Evolutionary conservation across 73 alveolate species (phyloP).

Genomic region (Strombidium stylifer): DNA sequence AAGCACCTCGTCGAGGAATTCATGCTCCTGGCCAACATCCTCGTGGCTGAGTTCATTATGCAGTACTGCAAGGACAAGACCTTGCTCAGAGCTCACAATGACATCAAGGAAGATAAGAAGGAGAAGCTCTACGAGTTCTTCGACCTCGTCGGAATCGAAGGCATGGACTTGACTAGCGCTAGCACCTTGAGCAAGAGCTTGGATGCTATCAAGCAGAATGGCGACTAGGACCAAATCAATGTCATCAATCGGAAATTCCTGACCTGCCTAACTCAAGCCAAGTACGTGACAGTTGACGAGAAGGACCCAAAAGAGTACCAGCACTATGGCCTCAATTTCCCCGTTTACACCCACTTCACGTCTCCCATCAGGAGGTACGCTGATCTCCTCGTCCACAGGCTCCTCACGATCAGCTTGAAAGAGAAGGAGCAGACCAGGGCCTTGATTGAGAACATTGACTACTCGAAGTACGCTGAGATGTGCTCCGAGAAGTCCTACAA

Average conservation of each 20-base stretch:
- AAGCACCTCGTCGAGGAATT: slow-evolving; percentile 92
- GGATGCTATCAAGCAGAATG: background rate
- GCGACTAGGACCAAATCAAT: slow-evolving; percentile 7
- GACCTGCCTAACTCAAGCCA: slow-evolving; percentile 46
- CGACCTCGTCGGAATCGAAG: slow-evolving; percentile 9
- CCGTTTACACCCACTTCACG: slow-evolving; percentile 94
- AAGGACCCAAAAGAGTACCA: slow-evolving; percentile 63
- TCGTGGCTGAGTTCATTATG: slow-evolving; percentile 76
- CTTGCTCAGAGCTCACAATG: slow-evolving; percentile 73
- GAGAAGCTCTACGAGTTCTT: slow-evolving; percentile 33
- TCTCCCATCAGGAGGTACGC: slow-evolving; percentile 97
- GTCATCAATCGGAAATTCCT: slow-evolving; percentile 49
- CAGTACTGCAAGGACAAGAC: slow-evolving; percentile 73
- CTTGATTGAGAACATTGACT: slow-evolving; percentile 61
- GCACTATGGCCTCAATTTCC: slow-evolving; percentile 91
- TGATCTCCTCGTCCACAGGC: slow-evolving; percentile 91
- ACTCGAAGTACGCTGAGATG: slow-evolving; percentile 45
- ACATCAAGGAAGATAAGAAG: slow-evolving; percentile 66
- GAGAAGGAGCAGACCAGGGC: slow-evolving; percentile 53
- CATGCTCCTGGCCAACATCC: slow-evolving; percentile 90
- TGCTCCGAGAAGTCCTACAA: slow-evolving; percentile 65
- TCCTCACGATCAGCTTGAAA: slow-evolving; percentile 71
- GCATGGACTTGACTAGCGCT: slow-evolving; percentile 23
- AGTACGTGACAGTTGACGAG: slow-evolving; percentile 74
- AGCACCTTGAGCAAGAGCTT: slow-evolving; percentile 17